Base-by-base conservation (phyloP, 2,329 filamentous ascomycete species). In the Hypoxylon sp. region DNA sequence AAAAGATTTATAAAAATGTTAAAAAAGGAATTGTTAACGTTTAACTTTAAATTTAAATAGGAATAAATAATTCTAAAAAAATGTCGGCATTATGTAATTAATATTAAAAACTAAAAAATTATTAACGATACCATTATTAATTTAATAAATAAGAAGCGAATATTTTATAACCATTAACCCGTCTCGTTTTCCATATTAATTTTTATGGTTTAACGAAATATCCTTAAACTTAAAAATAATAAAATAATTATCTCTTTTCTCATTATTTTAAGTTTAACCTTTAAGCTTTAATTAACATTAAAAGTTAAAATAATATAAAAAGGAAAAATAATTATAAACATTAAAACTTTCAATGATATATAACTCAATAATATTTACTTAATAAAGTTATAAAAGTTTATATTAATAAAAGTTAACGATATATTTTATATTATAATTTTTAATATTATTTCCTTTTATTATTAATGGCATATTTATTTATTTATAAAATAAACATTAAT, bases 131-230 rank as follows among this genome's bases (percentile, higher is more conserved):
- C 35, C 2, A 14, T 48, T 6, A 22, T 20, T 7, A 48, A 58
- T 35, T 48, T 58, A 20, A 44, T 33, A 46, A 46, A 3, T 13
- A 31, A 31, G 35, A 48, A 44, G 14, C 5, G 14, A 1, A 48
- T 58, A 20, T 10, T 48, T 48, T 22, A 25, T 4, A 58, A 25
- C 4, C 4, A 25, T 27, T 17, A 31, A 17, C 20, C 14, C 2
- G 22, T 58, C 2, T 35, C 35, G 17, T 46, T 48, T 22, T 46
- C 35, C 20, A 33, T 46, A 13, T 14, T 35, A 7, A 35, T 58
- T 22, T 58, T 58, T 58, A 58, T 58, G 6, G 20, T 58, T 33
- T 58, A 48, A 3, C 3, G 5, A 48, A 33, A 27, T 17, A 11
- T 33, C 10, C 10, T 33, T 33, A 33, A 33, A 11, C 31, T 11